Evolutionary conservation across 2,329 filamentous ascomycete species (phyloP).

Genomic region (Drechslerella dactyloides): DNA sequence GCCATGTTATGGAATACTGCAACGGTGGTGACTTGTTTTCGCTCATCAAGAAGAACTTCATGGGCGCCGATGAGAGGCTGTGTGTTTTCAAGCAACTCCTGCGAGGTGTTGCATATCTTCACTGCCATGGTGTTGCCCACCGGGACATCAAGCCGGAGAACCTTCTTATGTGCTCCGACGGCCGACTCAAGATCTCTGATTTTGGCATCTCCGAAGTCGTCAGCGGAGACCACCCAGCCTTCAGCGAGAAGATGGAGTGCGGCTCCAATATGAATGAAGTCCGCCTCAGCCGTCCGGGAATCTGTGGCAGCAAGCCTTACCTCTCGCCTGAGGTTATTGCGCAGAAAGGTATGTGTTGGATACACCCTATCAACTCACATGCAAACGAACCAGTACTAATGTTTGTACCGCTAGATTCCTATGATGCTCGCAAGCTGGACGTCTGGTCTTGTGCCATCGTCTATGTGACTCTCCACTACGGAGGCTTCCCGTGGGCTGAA

Average conservation of each 20-base stretch:
- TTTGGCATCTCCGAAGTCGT: constrained; percentile 91
- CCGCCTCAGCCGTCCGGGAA: constrained; percentile 75
- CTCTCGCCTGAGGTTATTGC: constrained; percentile 83
- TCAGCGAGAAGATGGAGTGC: constrained; percentile 75
- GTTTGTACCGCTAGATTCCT: constrained; percentile 59
- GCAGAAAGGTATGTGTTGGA: constrained; percentile 65
- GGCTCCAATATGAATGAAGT: constrained; percentile 74
- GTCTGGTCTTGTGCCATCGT: constrained; percentile 87
- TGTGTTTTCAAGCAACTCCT: constrained; percentile 91
- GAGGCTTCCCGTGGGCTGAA: constrained; percentile 71
- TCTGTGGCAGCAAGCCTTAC: constrained; percentile 84
- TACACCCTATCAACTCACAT: constrained; percentile 7
- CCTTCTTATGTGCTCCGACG: constrained; percentile 76
- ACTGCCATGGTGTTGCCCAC: constrained; percentile 83
- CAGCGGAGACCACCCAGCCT: constrained; percentile 77
- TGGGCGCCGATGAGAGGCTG: constrained; percentile 72
- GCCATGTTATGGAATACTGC: constrained; percentile 94
- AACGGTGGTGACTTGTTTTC: constrained; percentile 78
- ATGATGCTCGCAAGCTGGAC: constrained; percentile 80
- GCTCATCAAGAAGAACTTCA: constrained; percentile 73
- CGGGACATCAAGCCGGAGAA: constrained; percentile 92
- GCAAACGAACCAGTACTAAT: constrained; percentile 29
- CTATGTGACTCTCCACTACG: constrained; percentile 77
- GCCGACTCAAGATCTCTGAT: constrained; percentile 87
- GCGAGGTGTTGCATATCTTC: constrained; percentile 80